These are phyloP conservation scores for Ensete ventricosum DNA, from an alignment of 176 grass and related monocot species.

Conservation along the genomic window DNA sequence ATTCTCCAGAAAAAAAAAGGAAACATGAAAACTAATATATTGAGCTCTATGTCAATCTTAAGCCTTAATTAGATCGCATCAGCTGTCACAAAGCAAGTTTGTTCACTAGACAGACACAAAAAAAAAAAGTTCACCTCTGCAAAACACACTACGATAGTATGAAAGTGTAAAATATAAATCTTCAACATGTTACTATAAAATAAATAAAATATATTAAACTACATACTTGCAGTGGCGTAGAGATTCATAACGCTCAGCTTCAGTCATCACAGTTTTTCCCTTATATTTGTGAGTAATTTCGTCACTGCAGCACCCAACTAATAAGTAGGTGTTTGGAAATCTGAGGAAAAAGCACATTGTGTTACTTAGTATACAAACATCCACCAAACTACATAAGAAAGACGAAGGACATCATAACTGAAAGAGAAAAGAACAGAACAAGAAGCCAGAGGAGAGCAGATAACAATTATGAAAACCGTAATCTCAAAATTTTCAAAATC, in stretches of 20 bases:
- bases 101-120: not conserved
- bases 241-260: slow-evolving; percentile 18
- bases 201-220: not conserved
- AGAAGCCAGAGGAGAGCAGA: not conserved
- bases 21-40: no score
- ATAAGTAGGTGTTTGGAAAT: slow-evolving; percentile 19
- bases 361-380: not conserved
- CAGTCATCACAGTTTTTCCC: slow-evolving; percentile 25
- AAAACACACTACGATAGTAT: not conserved
- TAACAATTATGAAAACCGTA: not conserved
- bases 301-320: slow-evolving; percentile 20
- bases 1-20: no score
- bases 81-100: not conserved
- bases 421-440: slow-evolving; percentile 1
- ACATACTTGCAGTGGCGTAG: slow-evolving; percentile 24
- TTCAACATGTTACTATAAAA: not conserved
- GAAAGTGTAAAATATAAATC: not conserved
- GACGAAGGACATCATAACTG: not conserved
- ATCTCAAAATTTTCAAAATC: not conserved
- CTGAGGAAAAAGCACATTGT: not conserved
- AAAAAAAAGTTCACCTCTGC: not conserved
- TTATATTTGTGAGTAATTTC: slow-evolving; percentile 22
- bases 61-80: no score
- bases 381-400: not conserved
- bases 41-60: no score